Evolutionary conservation across 164 flowering plant genomes (phyloP).

Genomic region (Macadamia integrifolia): DNA sequence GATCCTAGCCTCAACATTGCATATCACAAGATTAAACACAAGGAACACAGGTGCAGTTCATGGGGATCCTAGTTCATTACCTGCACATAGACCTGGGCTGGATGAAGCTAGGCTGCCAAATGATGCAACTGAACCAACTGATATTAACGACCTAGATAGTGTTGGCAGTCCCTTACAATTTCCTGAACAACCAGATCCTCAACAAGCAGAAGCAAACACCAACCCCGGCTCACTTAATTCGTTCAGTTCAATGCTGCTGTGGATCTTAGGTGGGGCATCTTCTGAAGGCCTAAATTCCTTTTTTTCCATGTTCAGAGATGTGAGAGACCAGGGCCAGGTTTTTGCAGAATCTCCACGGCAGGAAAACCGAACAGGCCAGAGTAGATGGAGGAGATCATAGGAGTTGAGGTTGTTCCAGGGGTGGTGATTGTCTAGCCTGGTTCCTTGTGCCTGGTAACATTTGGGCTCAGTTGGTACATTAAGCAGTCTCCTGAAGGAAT

Average conservation of each 20-base stretch:
- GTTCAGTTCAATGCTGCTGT: slow-evolving; percentile 68
- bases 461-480: too few relatives aligned
- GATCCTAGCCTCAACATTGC: slow-evolving; percentile 90
- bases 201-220: slow-evolving; percentile 35
- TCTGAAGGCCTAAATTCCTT: slow-evolving; percentile 79
- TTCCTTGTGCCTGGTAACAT: too few relatives aligned
- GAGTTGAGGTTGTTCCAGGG: neutral
- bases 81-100: slow-evolving; percentile 29
- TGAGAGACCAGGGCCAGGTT: slow-evolving; percentile 74
- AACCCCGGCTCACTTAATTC: slow-evolving; percentile 58
- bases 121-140: slow-evolving; percentile 23
- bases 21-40: slow-evolving; percentile 79
- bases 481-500: too few relatives aligned
- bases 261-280: slow-evolving; percentile 83
- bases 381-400: slow-evolving; percentile 10
- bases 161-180: slow-evolving; percentile 29
- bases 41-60: slow-evolving; percentile 41
- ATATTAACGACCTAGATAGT: slow-evolving; percentile 18
- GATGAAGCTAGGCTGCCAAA: slow-evolving; percentile 25
- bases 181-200: slow-evolving; percentile 33
- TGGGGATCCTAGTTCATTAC: slow-evolving; percentile 28
- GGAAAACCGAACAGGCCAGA: slow-evolving; percentile 20
- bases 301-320: slow-evolving; percentile 79
- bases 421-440: too few relatives aligned
- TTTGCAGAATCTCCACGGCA: slow-evolving; percentile 38